Percentiles rank a stretch among this genome's conserved stretches.
phyloP scores from a whole-genome alignment of 1,284 basidiomycete genomes.

The Mrakiaceae sp. region DNA sequence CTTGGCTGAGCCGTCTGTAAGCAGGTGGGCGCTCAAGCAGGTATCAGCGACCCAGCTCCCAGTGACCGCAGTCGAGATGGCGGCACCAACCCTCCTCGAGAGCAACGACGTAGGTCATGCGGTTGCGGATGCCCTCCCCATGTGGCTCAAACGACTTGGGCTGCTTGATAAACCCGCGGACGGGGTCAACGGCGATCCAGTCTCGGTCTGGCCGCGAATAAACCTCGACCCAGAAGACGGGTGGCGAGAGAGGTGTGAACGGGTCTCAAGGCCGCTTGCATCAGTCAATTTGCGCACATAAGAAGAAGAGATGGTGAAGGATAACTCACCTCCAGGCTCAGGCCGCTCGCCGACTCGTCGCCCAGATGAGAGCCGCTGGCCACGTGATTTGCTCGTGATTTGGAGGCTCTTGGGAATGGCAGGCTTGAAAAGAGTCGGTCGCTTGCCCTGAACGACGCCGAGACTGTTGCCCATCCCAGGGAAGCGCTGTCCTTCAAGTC shows the following conservation, averaged over 20 bases:
- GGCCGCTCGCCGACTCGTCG: too few relatives aligned
- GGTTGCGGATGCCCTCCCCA: constrained; percentile 49
- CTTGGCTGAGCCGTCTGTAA: constrained; percentile 40
- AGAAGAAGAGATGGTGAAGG: not conserved
- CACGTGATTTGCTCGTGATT: too few relatives aligned
- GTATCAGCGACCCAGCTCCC: too few relatives aligned
- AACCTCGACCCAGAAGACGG: constrained; percentile 95
- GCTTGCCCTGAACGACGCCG: constrained; percentile 16
- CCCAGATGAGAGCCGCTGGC: too few relatives aligned
- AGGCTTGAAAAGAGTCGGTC: too few relatives aligned
- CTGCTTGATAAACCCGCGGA: constrained; percentile 67
- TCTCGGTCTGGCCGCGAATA: constrained; percentile 82
- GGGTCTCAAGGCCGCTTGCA: constrained; percentile 7
- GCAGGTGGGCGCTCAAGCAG: not conserved
- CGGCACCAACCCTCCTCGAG: constrained; percentile 74
- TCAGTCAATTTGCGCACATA: not conserved
- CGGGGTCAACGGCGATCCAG: constrained; percentile 89
- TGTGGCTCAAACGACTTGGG: constrained; percentile 72
- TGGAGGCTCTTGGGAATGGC: too few relatives aligned
- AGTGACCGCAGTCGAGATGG: not conserved
- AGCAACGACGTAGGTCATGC: constrained; percentile 85
- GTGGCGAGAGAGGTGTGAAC: constrained; percentile 41
- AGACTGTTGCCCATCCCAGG: constrained; percentile 20
- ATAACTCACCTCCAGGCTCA: not conserved
- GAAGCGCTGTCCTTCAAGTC: not conserved